phyloP scores from a whole-genome alignment of 805 yeast species.

The Kuraishia floccosa region DNA sequence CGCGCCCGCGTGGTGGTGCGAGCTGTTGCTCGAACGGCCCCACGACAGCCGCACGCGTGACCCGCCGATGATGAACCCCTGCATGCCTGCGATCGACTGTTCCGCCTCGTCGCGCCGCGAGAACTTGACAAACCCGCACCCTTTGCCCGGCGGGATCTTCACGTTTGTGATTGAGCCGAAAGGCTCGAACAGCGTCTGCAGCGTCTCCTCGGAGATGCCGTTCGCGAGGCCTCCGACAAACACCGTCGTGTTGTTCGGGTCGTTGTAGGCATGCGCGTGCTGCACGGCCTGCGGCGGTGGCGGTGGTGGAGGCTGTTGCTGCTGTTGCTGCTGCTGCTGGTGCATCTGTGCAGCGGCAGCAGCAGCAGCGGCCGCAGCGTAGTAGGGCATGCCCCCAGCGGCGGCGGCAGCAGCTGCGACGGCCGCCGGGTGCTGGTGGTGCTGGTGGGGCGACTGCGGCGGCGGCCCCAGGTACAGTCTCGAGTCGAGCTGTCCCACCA shows the following conservation, averaged over 20 bases:
- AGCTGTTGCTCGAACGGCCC: slow-evolving; percentile 41
- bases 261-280: slow-evolving; percentile 18
- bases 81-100: slow-evolving; percentile 67
- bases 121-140: slow-evolving; percentile 71
- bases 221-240: slow-evolving; percentile 59
- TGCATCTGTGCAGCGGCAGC: slow-evolving; percentile 1
- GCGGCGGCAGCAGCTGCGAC: slow-evolving; percentile 4
- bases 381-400: slow-evolving; percentile 5
- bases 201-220: slow-evolving; percentile 49
- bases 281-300: neutral
- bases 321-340: no score
- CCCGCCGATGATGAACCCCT: slow-evolving; percentile 70
- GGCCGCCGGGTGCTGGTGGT: slow-evolving; percentile 1
- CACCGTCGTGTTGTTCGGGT: slow-evolving; percentile 70
- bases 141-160: slow-evolving; percentile 69
- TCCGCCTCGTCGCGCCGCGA: slow-evolving; percentile 63
- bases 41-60: slow-evolving; percentile 62
- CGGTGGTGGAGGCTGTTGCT: slow-evolving; percentile 1
- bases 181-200: slow-evolving; percentile 53
- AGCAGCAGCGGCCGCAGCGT: slow-evolving; percentile 5
- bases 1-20: no score
- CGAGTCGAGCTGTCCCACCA: slow-evolving; percentile 12
- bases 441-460: neutral
- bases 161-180: slow-evolving; percentile 63
- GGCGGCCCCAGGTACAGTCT: slow-evolving; percentile 3